Evolutionary conservation across 2,329 filamentous ascomycete genomes (phyloP).

Genomic region (Thielaviopsis punctulata): DNA sequence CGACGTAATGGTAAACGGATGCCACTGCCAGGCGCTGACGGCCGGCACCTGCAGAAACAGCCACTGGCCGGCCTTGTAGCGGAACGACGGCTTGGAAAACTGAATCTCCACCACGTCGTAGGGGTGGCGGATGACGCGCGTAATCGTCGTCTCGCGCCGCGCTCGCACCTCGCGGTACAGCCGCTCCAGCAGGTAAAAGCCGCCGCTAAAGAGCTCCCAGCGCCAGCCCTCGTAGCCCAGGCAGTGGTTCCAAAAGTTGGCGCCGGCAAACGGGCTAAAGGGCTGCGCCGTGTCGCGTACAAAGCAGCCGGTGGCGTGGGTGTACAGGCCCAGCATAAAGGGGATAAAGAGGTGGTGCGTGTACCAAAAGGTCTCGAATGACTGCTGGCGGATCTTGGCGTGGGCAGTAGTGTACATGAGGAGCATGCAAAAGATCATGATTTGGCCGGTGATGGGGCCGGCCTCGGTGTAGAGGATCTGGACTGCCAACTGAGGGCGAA

Average conservation of each 20-base stretch:
- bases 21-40: slow-evolving; percentile 69
- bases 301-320: slow-evolving; percentile 90
- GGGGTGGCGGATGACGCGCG: slow-evolving; percentile 85
- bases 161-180: slow-evolving; percentile 82
- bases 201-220: slow-evolving; percentile 82
- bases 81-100: slow-evolving; percentile 76
- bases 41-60: slow-evolving; percentile 73
- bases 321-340: slow-evolving; percentile 86
- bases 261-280: slow-evolving; percentile 70
- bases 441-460: slow-evolving; percentile 84
- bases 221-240: slow-evolving; percentile 93
- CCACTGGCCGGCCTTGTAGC: slow-evolving; percentile 86
- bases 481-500: slow-evolving; percentile 64
- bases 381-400: slow-evolving; percentile 84
- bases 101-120: slow-evolving; percentile 88
- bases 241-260: slow-evolving; percentile 78
- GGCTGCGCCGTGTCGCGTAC: slow-evolving; percentile 62
- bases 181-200: slow-evolving; percentile 71
- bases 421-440: slow-evolving; percentile 97
- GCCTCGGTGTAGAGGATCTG: slow-evolving; percentile 83
- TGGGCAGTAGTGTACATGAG: slow-evolving; percentile 96
- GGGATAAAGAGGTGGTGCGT: slow-evolving; percentile 95
- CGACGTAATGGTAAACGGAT: slow-evolving; percentile 86
- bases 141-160: slow-evolving; percentile 71
- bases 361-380: slow-evolving; percentile 98